A percentile compares a stretch with the other conserved stretches of the same genome.
These are phyloP conservation scores for Sporothrix pallida DNA, from an alignment of 2,329 filamentous ascomycete genomes.

Conservation along the genomic window DNA sequence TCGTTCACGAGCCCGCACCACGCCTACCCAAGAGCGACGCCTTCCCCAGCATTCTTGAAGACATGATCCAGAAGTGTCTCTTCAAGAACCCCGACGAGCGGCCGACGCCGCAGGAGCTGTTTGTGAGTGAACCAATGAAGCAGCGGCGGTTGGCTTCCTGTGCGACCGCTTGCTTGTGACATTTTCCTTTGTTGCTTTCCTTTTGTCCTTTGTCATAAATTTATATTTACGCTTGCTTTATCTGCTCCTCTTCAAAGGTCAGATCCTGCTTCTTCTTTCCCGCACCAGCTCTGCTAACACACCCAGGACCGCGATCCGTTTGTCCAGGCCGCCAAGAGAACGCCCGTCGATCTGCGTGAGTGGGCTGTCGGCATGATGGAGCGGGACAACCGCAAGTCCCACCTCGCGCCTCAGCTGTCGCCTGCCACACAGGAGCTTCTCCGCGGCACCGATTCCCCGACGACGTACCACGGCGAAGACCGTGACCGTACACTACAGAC, in stretches of 20 bases:
- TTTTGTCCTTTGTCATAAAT: neutral
- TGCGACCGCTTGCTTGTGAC: neutral
- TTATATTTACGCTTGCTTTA: neutral
- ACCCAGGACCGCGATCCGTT: conserved; percentile 86
- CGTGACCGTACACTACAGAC: conserved; percentile 59
- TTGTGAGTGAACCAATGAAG: conserved; percentile 62
- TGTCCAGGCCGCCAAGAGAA: conserved; percentile 93
- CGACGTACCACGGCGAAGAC: conserved; percentile 56
- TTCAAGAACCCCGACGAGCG: conserved; percentile 87
- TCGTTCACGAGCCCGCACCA: conserved; percentile 94
- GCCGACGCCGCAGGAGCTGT: conserved; percentile 91
- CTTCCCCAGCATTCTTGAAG: conserved; percentile 91
- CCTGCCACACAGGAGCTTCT: conserved; percentile 79
- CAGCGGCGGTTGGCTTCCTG: neutral
- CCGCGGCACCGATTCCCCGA: conserved; percentile 63
- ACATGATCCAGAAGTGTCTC: conserved; percentile 96
- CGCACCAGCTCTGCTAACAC: neutral
- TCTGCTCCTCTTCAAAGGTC: neutral
- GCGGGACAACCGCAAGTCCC: conserved; percentile 92
- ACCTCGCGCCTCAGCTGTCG: conserved; percentile 79
- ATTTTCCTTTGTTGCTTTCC: neutral
- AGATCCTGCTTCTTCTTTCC: neutral
- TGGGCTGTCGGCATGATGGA: conserved; percentile 97
- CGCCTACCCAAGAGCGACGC: conserved; percentile 95
- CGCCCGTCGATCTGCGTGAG: conserved; percentile 88